phyloP scores from a whole-genome alignment of 2,329 filamentous ascomycete genomes.

The Beauveria sp. region DNA sequence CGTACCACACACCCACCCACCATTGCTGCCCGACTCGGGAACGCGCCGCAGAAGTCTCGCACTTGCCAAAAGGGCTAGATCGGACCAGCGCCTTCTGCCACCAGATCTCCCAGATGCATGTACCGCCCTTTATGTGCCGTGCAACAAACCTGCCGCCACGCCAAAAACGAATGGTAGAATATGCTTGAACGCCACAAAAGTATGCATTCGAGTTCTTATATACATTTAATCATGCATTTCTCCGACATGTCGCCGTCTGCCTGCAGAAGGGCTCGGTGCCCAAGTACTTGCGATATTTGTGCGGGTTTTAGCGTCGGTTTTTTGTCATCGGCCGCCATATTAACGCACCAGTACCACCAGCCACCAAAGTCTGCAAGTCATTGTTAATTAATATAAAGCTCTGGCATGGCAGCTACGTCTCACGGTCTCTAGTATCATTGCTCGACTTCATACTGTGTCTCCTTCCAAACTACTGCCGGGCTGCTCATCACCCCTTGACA shows the following conservation, averaged over 20 bases:
- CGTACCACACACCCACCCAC: no score
- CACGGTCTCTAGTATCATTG: neutral
- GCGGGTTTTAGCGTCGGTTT: conserved; percentile 23
- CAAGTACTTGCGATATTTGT: conserved; percentile 26
- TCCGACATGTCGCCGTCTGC: neutral
- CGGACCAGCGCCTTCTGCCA: neutral
- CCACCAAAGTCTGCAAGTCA: neutral
- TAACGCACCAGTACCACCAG: neutral
- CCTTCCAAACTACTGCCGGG: neutral
- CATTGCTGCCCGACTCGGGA: neutral
- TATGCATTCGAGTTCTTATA: no score
- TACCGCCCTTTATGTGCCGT: neutral
- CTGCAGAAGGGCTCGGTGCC: neutral
- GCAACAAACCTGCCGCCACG: neutral
- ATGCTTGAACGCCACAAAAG: no score
- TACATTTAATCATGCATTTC: neutral
- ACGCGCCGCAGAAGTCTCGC: neutral
- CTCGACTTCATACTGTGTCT: neutral
- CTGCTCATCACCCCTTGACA: no score
- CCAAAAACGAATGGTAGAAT: no score
- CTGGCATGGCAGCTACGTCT: conserved; percentile 2
- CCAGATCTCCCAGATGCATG: neutral
- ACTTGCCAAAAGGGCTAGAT: neutral
- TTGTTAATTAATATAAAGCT: conserved; percentile 5
- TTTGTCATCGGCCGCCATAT: conserved; percentile 4